Percentiles rank a stretch among this genome's conserved stretches.
Evolutionary conservation across 2,329 filamentous ascomycete species (phyloP).

Genomic region (Scolecobasidium constrictum): DNA sequence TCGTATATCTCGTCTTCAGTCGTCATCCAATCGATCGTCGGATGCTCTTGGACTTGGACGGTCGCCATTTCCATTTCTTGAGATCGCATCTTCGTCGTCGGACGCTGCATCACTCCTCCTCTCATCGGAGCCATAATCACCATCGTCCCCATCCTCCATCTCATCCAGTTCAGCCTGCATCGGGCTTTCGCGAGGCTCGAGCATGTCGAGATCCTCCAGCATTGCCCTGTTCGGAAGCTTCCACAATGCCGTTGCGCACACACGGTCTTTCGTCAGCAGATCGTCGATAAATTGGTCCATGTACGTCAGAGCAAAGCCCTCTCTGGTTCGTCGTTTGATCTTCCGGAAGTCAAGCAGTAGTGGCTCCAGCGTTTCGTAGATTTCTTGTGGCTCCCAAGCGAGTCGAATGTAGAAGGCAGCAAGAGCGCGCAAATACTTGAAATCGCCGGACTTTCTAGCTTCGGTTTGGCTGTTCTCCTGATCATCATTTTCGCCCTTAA

Average conservation of each 20-base stretch:
- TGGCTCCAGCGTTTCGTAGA: constrained; percentile 73
- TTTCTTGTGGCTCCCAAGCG: constrained; percentile 70
- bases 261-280: constrained; percentile 73
- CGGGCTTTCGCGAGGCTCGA: constrained; percentile 78
- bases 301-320: constrained; percentile 64
- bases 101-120: too few relatives aligned
- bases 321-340: constrained; percentile 63
- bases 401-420: constrained; percentile 90
- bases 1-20: too few relatives aligned
- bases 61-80: too few relatives aligned
- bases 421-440: constrained; percentile 75
- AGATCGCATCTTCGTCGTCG: too few relatives aligned
- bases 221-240: constrained; percentile 76
- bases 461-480: constrained; percentile 13
- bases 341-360: constrained; percentile 75
- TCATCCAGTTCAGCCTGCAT: constrained; percentile 62
- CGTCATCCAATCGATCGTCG: too few relatives aligned
- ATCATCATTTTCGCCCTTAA: constrained; percentile 12
- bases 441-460: constrained; percentile 25
- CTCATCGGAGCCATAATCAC: too few relatives aligned
- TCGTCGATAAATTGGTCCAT: constrained; percentile 94
- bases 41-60: too few relatives aligned
- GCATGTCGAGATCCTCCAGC: constrained; percentile 76
- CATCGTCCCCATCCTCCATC: constrained; percentile 17
- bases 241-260: constrained; percentile 86